Conservation (phyloP, 305 asterid species). For the Fraxinus sp. region DNA sequence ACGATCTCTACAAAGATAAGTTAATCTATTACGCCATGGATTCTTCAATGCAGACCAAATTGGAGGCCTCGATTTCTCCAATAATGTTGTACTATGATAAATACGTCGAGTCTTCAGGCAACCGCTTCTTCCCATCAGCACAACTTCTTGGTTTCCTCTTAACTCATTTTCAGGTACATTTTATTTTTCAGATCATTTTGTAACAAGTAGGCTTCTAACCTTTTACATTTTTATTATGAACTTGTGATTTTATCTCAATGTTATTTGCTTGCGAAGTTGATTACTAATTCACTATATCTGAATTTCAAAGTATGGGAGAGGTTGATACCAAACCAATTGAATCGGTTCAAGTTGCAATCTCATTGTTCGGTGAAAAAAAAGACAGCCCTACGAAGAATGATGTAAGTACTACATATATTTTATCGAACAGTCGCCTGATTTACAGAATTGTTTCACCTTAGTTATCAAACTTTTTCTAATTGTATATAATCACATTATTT, state of each 20-base stretch:
- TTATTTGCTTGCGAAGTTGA: neutral
- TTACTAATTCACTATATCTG: neutral
- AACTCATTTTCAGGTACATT: neutral
- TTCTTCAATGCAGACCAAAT: neutral
- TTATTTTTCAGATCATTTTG: neutral
- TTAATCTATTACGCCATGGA: neutral
- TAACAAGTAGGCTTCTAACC: neutral
- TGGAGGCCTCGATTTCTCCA: neutral
- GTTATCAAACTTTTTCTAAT: neutral
- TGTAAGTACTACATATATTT: constrained; percentile 28
- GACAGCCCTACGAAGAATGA: neutral
- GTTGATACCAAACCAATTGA: constrained; percentile 62
- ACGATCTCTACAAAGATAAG: neutral
- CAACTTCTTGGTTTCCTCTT: neutral
- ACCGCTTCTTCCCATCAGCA: neutral
- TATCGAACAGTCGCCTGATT: neutral
- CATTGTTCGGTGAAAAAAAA: constrained; percentile 49
- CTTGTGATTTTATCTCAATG: neutral
- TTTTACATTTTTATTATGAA: neutral
- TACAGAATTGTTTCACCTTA: neutral
- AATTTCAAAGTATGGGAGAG: constrained; percentile 47
- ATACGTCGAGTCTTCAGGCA: neutral
- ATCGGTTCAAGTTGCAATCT: constrained; percentile 61
- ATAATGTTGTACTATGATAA: neutral
- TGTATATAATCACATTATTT: neutral